Base-by-base conservation (phyloP, 2,329 filamentous ascomycete species). In the Raffaelea arxii region DNA sequence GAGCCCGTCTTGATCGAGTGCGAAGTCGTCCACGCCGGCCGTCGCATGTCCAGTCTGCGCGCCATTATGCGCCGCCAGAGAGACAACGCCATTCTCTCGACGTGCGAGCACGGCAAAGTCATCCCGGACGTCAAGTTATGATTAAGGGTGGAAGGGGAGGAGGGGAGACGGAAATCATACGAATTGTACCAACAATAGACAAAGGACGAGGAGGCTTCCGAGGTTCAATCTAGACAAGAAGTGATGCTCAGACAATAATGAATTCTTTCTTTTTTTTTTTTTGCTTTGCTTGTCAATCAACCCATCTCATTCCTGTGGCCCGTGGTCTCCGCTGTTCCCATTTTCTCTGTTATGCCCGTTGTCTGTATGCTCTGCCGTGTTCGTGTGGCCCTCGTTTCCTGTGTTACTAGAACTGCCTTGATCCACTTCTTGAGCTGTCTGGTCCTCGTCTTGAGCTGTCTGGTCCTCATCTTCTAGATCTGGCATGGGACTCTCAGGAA, bases 21-120 rank as follows among this genome's bases (percentile, higher is more conserved):
- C 53, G 75, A 80, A 55, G 61, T 82, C 16, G 62, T 82, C 5
- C 73, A 79, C 51, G 62, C 72, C 18, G 81, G 82, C 2, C 71
- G 67, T 59, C 68, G 68, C 46, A 51, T 84, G 52, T 69, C 68
- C 43, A 67, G 72, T 12, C 47, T 84, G 5, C 68, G 68, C 49
- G 77, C 75, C 2, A 65, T 69, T 19, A 75, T 84, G 64, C 70
- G 66, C 52, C 67, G 71, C 50, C 71, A 65, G 54, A 68, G 65
- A 24, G 75, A 75, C 49, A 74, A 75, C 0, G 63, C 65, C 38
- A 50, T 84, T 10, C 59, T 80, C 56, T 70, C 75, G 3, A 67
- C 73, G 6, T 81, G 75, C 43, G 78, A 83, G 56, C 81, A 85
- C 63, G 74, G 76, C 37, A 84, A 84, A 62, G 75, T 74, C 3